A percentile compares a stretch with the other conserved stretches of the same genome.
Conservation (phyloP, 768 basidiomycete species). For the Royoungia palumana region DNA sequence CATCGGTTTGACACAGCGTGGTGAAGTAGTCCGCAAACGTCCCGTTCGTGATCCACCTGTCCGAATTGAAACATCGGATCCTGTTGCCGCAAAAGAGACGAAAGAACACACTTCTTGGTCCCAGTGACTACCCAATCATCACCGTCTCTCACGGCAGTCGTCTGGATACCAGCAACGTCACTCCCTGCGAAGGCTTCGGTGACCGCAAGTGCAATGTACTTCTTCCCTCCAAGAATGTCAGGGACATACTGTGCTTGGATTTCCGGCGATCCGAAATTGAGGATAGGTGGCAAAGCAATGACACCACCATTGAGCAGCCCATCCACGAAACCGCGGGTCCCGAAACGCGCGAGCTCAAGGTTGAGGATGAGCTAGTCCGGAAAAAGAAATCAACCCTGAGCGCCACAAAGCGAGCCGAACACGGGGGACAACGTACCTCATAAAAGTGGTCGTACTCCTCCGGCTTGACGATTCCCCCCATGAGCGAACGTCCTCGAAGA, state of each 20-base stretch:
- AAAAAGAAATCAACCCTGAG: neutral
- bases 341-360: conserved; percentile 78
- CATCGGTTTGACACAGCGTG: conserved; percentile 71
- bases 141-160: conserved; percentile 81
- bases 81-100: neutral
- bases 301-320: conserved; percentile 79
- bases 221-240: conserved; percentile 71
- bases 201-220: conserved; percentile 87
- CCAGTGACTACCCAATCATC: conserved; percentile 87
- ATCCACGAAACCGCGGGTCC: conserved; percentile 84
- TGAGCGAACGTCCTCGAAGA: conserved; percentile 72
- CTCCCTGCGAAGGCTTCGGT: conserved; percentile 92
- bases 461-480: conserved; percentile 76
- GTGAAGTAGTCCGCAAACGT: conserved; percentile 84
- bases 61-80: neutral
- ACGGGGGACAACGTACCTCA: conserved; percentile 53
- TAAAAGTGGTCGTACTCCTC: conserved; percentile 95
- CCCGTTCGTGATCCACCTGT: conserved; percentile 89
- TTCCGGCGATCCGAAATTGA: conserved; percentile 83
- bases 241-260: conserved; percentile 68
- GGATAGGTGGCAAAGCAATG: conserved; percentile 84
- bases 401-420: neutral
- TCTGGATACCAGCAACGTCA: conserved; percentile 82
- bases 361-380: conserved; percentile 63
- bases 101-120: conserved; percentile 69